These are phyloP conservation scores for Ogataea pignaliae DNA, from an alignment of 805 yeast genomes.

Conservation along the genomic window DNA sequence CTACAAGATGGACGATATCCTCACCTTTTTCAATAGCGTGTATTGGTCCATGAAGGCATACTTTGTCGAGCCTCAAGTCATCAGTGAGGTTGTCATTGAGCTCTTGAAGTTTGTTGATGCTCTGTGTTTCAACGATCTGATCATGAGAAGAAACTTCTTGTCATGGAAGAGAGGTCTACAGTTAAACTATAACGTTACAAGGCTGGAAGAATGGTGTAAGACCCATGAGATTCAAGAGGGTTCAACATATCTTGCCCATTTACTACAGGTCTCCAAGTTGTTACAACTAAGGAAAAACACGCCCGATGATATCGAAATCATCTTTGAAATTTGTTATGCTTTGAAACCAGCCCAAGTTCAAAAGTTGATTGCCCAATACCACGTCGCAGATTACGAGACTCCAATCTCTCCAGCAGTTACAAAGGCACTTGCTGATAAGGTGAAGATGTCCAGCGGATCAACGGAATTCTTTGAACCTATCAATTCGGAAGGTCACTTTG, in stretches of 20 bases:
- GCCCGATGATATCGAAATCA: slow-evolving; percentile 82
- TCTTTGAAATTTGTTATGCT: slow-evolving; percentile 92
- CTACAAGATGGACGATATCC: slow-evolving; percentile 90
- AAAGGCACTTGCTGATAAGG: slow-evolving; percentile 75
- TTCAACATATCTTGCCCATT: slow-evolving; percentile 73
- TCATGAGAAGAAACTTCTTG: slow-evolving; percentile 89
- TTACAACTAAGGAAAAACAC: slow-evolving; percentile 89
- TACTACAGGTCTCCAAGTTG: slow-evolving; percentile 89
- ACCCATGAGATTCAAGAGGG: slow-evolving; percentile 89
- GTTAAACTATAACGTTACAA: slow-evolving; percentile 91
- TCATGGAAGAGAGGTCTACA: slow-evolving; percentile 98
- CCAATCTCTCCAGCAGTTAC: slow-evolving; percentile 83
- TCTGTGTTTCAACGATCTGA: slow-evolving; percentile 88
- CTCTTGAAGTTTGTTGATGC: slow-evolving; percentile 85
- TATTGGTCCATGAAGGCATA: slow-evolving; percentile 92
- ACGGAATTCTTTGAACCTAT: slow-evolving; percentile 68
- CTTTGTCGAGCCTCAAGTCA: slow-evolving; percentile 78
- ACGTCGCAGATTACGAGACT: slow-evolving; percentile 89
- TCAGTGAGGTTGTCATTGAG: slow-evolving; percentile 79
- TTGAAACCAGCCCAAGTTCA: slow-evolving; percentile 95
- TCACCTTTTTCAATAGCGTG: slow-evolving; percentile 83
- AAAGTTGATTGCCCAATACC: slow-evolving; percentile 82
- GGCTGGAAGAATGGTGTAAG: slow-evolving; percentile 98
- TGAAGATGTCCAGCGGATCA: slow-evolving; percentile 52
- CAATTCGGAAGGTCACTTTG: slow-evolving; percentile 68